A percentile compares a stretch with the other conserved stretches of the same genome.
Evolutionary conservation across 2,329 filamentous ascomycete species (phyloP).

Genomic region (Xylaria hypoxylon): DNA sequence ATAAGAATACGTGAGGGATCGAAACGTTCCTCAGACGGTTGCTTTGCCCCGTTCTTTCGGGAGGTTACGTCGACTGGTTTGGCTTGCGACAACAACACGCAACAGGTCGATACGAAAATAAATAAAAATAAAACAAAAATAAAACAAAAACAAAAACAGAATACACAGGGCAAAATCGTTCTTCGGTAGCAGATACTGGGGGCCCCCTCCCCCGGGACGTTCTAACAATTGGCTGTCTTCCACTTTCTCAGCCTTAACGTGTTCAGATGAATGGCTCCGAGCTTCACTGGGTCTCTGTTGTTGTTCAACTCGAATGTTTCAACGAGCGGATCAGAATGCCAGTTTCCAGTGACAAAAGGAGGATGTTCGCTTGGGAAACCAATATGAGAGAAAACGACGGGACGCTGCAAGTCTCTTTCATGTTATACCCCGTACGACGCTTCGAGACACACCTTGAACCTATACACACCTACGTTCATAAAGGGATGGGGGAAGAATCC

Average conservation of each 20-base stretch:
- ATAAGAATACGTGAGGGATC: slow-evolving; percentile 3
- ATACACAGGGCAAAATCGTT: slow-evolving; percentile 7
- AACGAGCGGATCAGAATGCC: slow-evolving; percentile 48
- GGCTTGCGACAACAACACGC: slow-evolving; percentile 44
- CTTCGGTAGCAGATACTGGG: slow-evolving; percentile 33
- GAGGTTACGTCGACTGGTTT: slow-evolving; percentile 44
- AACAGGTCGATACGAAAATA: slow-evolving; percentile 42
- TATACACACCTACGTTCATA: slow-evolving; percentile 31
- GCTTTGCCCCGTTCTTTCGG: slow-evolving; percentile 41
- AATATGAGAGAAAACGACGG: slow-evolving; percentile 42
- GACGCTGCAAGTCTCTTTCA: slow-evolving; percentile 51
- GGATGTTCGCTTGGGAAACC: slow-evolving; percentile 38
- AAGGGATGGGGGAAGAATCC: neutral
- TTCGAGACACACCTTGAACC: slow-evolving; percentile 43
- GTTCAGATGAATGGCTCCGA: slow-evolving; percentile 47
- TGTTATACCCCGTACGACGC: slow-evolving; percentile 52
- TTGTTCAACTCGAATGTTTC: slow-evolving; percentile 53
- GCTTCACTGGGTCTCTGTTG: slow-evolving; percentile 46
- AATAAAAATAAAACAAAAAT: slow-evolving; percentile 33
- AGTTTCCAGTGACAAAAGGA: slow-evolving; percentile 46
- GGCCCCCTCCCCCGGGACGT: slow-evolving; percentile 29
- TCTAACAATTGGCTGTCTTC: slow-evolving; percentile 41
- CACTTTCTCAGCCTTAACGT: slow-evolving; percentile 42
- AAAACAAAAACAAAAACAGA: neutral
- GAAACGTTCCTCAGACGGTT: slow-evolving; percentile 41